Evolutionary conservation across 1,284 basidiomycete genomes (phyloP), one percentile per base, ranked within the genome.

Genomic region (Irpex sp.): DNA sequence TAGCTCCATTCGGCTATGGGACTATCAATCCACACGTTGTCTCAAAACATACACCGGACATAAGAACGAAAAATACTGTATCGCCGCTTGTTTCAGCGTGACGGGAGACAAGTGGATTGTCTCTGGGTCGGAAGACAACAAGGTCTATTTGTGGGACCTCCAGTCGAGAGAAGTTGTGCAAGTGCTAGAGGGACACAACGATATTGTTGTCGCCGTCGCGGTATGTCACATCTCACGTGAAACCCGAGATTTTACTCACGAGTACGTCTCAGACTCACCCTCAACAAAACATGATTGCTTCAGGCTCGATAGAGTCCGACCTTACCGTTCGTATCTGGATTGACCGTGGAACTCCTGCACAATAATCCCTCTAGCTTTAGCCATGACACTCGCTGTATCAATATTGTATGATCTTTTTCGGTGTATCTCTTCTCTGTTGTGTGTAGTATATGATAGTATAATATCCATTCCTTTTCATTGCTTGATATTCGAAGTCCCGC

Each of bases 1-100:
- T 70, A 93, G 88, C 64, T 88, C 92, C 0, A 92, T 98, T 65
- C 86, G 97, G 0, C 80, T 99, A 11, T 98, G 97, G 95, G 94
- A 98, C 71, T 95, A 97, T 71, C 93, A 96, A 69, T 93, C 91
- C 0, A 90, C 91, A 1, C 89, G 93, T 64, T 93, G 94, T 67
- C 79, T 99, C 53, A 98, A 98, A 77, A 95, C 95, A 1, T 96
- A 96, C 74, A 80, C 80, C 1, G 93, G 92, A 0, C 94, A 97
- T 73, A 78, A 75, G 17, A 97, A 95, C 75, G 76, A 83, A 43
- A 91, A 91, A 71, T 94, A 87, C 68, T 93, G 91, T 74, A 86
- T 90, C 60, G 85, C 85, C 2, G 88, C 89, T 0, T 91, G 89
- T 73, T 92, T 93, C 75, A 91, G 88, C 66, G 89, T 93, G 2